phyloP scores from a whole-genome alignment of 2,329 filamentous ascomycete genomes.

The Zymoseptoria ardabiliae region DNA sequence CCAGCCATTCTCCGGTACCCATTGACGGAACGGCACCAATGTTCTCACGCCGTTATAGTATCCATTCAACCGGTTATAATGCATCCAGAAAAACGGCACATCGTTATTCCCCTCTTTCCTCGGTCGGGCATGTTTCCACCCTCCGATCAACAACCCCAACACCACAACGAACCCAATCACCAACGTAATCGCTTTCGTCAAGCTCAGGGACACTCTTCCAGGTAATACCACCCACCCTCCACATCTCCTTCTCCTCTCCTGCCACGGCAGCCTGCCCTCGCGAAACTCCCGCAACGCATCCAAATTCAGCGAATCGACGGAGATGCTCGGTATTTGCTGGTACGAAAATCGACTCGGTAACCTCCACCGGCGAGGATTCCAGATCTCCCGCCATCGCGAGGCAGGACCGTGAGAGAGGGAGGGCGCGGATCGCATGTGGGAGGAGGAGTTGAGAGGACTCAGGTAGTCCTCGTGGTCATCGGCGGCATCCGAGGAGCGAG shows the following conservation, averaged over 20 bases:
- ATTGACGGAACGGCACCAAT: constrained; percentile 37
- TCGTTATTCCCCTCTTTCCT: constrained; percentile 25
- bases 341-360: constrained; percentile 39
- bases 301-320: constrained; percentile 33
- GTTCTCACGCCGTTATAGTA: constrained; percentile 44
- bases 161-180: constrained; percentile 33
- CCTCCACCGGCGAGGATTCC: constrained; percentile 39
- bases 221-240: constrained; percentile 5
- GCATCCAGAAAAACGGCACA: constrained; percentile 39
- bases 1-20: constrained; percentile 40
- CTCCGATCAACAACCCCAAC: constrained; percentile 35
- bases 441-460: constrained; percentile 1
- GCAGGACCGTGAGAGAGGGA: not conserved
- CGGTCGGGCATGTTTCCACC: constrained; percentile 28
- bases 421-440: constrained; percentile 18
- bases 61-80: constrained; percentile 38
- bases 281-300: constrained; percentile 5
- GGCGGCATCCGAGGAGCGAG: constrained; percentile 19
- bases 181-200: constrained; percentile 36
- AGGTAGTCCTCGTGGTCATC: constrained; percentile 3
- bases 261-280: constrained; percentile 33
- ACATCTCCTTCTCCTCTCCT: constrained; percentile 15
- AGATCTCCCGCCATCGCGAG: constrained; percentile 30
- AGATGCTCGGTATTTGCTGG: constrained; percentile 34
- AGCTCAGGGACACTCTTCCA: constrained; percentile 29